phyloP scores from a whole-genome alignment of 1,284 basidiomycete genomes.

The Pisolithus thermaeus region DNA sequence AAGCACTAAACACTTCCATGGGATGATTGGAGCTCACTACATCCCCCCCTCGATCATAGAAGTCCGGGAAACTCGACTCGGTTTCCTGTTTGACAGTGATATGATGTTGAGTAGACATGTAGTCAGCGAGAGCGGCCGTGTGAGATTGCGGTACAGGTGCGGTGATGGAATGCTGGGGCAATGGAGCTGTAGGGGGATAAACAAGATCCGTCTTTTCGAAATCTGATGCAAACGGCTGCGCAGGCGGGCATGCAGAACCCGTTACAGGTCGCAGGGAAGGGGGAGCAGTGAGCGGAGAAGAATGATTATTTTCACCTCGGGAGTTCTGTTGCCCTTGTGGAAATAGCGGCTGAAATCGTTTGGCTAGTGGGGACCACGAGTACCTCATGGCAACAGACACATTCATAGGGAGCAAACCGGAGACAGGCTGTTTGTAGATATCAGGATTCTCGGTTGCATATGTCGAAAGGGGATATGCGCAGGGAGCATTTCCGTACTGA shows the following conservation, averaged over 20 bases:
- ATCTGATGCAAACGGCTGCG: conserved; percentile 22
- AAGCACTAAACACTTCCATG: conserved; percentile 16
- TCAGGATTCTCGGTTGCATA: conserved; percentile 21
- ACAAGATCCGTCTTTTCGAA: conserved; percentile 23
- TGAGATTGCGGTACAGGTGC: conserved; percentile 22
- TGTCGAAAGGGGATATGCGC: conserved; percentile 17
- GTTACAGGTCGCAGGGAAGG: conserved; percentile 12
- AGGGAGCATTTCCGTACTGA: conserved; percentile 19
- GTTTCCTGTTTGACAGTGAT: conserved; percentile 26
- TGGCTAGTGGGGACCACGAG: conserved; percentile 26
- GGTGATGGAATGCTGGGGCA: conserved; percentile 21
- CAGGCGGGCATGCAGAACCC: conserved; percentile 7
- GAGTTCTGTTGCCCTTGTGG: conserved; percentile 28
- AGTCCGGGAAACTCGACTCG: conserved; percentile 22
- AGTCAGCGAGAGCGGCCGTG: conserved; percentile 12
- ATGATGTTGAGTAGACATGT: conserved; percentile 19
- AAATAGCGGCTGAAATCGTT: conserved; percentile 34
- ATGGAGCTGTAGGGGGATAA: conserved; percentile 16
- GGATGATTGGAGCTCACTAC: conserved; percentile 19
- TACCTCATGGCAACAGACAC: conserved; percentile 30
- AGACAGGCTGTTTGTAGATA: conserved; percentile 29
- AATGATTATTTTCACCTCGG: conserved; percentile 20
- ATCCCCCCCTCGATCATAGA: conserved; percentile 23
- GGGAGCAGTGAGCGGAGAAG: conserved; percentile 8
- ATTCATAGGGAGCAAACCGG: conserved; percentile 28